Conservation (phyloP, 169 alveolate genomes). For the Babesia caballi region DNA sequence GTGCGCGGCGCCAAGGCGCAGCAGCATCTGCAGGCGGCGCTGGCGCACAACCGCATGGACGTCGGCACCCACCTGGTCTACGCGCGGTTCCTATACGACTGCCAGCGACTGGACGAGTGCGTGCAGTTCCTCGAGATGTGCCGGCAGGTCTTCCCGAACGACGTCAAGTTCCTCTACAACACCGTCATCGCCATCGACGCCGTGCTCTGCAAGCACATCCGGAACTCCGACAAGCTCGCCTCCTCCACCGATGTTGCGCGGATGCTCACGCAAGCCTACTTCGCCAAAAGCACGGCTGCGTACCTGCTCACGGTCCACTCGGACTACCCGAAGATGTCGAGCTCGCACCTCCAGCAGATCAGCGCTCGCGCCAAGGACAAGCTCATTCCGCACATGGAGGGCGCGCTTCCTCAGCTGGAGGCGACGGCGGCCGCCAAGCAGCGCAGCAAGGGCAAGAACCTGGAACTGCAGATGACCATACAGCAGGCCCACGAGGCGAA, state of each 20-base stretch:
- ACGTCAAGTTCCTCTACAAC: conserved; percentile 33
- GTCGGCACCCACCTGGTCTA: conserved; percentile 17
- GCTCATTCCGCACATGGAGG: conserved; percentile 58
- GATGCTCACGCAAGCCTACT: conserved; percentile 36
- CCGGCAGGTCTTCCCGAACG: conserved; percentile 41
- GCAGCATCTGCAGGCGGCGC: conserved; percentile 50
- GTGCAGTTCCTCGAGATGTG: conserved; percentile 35
- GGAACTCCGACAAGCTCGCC: conserved; percentile 38
- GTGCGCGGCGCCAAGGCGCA: conserved; percentile 55
- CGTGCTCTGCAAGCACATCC: conserved; percentile 38
- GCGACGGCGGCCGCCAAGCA: conserved; percentile 31
- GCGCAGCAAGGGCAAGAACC: conserved; percentile 45
- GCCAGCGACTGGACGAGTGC: conserved; percentile 51
- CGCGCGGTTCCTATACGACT: conserved; percentile 47
- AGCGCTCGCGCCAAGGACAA: conserved; percentile 23
- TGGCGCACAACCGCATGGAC: conserved; percentile 35
- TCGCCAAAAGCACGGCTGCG: conserved; percentile 10
- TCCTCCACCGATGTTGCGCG: conserved; percentile 51
- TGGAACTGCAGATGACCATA: conserved; percentile 58
- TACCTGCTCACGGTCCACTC: conserved; percentile 12
- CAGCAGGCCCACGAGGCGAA: conserved; percentile 66
- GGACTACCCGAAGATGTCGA: conserved; percentile 30
- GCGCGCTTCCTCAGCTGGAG: conserved; percentile 58
- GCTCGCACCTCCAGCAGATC: conserved; percentile 47
- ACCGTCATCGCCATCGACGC: conserved; percentile 47